phyloP scores from a whole-genome alignment of 1,139 yeast species.

The Candida pseudoviswanathii region DNA sequence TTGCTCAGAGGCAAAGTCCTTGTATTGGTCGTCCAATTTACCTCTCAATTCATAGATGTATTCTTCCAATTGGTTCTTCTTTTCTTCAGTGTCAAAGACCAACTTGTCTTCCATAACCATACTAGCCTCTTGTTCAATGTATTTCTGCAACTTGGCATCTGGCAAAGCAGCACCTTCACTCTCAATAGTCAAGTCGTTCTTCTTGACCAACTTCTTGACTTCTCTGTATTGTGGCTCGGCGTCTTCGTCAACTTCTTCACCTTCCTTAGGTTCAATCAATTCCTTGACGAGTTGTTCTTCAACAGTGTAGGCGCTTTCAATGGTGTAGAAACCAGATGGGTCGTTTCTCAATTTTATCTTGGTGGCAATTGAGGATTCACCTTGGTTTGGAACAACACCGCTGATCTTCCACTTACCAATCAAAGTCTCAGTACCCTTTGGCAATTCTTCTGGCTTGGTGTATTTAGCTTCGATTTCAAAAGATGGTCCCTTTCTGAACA shows the following conservation, averaged over 20 bases:
- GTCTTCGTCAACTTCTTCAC: conserved; percentile 39
- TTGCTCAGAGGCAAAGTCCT: conserved; percentile 84
- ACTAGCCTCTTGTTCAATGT: conserved; percentile 80
- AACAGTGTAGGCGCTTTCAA: conserved; percentile 93
- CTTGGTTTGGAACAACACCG: conserved; percentile 81
- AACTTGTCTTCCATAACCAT: conserved; percentile 90
- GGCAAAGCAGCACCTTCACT: conserved; percentile 69
- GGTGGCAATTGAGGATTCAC: conserved; percentile 79
- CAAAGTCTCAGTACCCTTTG: conserved; percentile 64
- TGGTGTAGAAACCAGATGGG: conserved; percentile 92
- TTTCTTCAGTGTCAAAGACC: conserved; percentile 98
- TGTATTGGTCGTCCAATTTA: conserved; percentile 90
- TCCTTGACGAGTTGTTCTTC: conserved; percentile 91
- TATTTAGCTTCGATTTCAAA: conserved; percentile 85
- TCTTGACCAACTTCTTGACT: conserved; percentile 93
- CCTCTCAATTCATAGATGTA: conserved; percentile 97
- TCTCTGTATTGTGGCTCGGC: conserved; percentile 87
- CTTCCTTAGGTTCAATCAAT: conserved; percentile 64
- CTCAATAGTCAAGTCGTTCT: conserved; percentile 65
- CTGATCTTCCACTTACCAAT: conserved; percentile 85
- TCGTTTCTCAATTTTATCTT: conserved; percentile 96
- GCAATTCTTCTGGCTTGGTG: conserved; percentile 74
- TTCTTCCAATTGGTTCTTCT: conserved; percentile 97
- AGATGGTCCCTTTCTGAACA: conserved; percentile 81
- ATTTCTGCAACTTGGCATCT: conserved; percentile 55